Base-by-base conservation (phyloP, 345 rosid genomes). In the Syzygium oleosum region DNA sequence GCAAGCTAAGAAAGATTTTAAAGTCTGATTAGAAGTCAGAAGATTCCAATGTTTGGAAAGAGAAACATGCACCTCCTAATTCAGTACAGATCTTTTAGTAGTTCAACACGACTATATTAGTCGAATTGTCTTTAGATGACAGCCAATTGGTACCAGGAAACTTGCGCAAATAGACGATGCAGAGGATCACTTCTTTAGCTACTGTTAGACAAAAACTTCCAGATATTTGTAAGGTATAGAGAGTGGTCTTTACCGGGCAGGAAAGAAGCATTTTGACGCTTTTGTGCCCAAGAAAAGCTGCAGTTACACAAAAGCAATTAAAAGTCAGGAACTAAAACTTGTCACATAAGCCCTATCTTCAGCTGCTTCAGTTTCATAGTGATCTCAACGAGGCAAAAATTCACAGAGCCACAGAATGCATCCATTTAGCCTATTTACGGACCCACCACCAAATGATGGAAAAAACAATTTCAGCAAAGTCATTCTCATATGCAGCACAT, bases 211-310 rank as follows among this genome's bases (percentile, higher is more conserved):
- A 34, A 73, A 73, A 34, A 73, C 3, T 73, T 73, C 80, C 80
- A 73, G 80, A 73, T 34, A 73, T 73, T 19, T 77, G 15, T 52
- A 59, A 84, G 54, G 55, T 38, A 58, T 55, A 29, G 68, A n/a
- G 27, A n/a, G 86, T 61, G 19, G 6, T 10, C 55, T 41, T 84
- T 90, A 93, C 95, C 95, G 46, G 94, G 93, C 51, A 92, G 86
- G 86, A 93, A 91, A 43, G 83, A 73, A 43, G 92, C 91, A 73
- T 86, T 41, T 85, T 84, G 93, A 73, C 93, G 94, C 85, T 65
- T 89, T 85, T 91, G 93, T 49, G 93, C 92, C 95, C 95, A 93
- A 58, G 95, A 91, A 87, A 93, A 91, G 58, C 95, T 93, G 94
- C 87, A 61, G 84, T 86, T 16, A 63, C 25, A 86, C 19, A 79